Evolutionary conservation across 75 land plant species (phyloP).

Genomic region (Isoetes taiwanensis): DNA sequence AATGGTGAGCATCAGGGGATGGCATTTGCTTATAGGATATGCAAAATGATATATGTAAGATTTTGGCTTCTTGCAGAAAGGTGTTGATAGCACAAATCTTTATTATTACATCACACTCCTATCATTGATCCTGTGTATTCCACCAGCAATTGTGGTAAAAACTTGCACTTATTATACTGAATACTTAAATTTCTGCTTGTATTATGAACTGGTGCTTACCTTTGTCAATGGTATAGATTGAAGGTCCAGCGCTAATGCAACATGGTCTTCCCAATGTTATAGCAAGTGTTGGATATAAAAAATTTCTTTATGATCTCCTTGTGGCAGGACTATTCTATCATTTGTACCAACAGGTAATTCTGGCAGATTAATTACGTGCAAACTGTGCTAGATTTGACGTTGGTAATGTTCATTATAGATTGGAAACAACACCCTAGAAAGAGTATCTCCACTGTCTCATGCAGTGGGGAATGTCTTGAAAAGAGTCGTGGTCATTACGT

Average conservation of each 20-base stretch:
- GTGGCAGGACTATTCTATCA: slow-evolving; percentile 4
- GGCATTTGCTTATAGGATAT: not conserved
- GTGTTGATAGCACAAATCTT: not conserved
- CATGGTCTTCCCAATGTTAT: not conserved
- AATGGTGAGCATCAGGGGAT: not conserved
- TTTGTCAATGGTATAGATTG: not conserved
- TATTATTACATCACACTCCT: not conserved
- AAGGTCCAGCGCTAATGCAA: not conserved
- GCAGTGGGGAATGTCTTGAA: slow-evolving; percentile 2
- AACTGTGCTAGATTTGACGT: too few relatives aligned
- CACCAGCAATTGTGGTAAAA: slow-evolving; percentile 1
- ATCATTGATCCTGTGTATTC: not conserved
- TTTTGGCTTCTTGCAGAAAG: not conserved
- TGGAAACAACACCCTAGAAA: slow-evolving; percentile 3
- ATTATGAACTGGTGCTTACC: not conserved
- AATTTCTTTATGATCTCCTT: not conserved
- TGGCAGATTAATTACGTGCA: too few relatives aligned
- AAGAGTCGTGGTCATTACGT: not conserved
- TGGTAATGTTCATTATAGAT: too few relatives aligned
- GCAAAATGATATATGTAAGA: not conserved
- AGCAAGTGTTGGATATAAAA: not conserved
- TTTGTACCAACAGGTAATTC: not conserved
- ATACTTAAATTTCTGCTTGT: not conserved
- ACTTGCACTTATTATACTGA: not conserved
- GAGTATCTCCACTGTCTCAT: slow-evolving; percentile 5